These are phyloP conservation scores for Saccharomyces hybrid DNA, from an alignment of 1,139 yeast species.

Conservation along the genomic window DNA sequence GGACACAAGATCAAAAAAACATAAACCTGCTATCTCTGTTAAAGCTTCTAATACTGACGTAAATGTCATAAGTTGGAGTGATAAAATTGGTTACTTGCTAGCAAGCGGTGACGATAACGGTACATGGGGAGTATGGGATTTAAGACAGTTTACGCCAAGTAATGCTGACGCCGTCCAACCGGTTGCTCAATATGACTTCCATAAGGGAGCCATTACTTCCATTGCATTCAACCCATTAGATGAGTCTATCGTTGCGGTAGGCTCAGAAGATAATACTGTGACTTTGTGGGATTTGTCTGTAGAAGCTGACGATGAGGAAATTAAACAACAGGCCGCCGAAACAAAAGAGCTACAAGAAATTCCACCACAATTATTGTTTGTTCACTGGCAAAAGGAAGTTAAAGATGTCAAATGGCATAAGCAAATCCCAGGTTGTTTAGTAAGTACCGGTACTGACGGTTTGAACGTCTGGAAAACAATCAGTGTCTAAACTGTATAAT, in stretches of 20 bases:
- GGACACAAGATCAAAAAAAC: constrained; percentile 94
- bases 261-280: constrained; percentile 93
- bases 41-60: constrained; percentile 80
- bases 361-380: constrained; percentile 93
- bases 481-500: constrained; percentile 49
- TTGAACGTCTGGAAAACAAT: constrained; percentile 94
- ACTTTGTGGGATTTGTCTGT: constrained; percentile 96
- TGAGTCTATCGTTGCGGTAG: constrained; percentile 91
- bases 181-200: constrained; percentile 92
- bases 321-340: constrained; percentile 62
- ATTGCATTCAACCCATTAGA: constrained; percentile 93
- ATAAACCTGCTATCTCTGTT: constrained; percentile 82
- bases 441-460: constrained; percentile 94
- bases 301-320: constrained; percentile 94
- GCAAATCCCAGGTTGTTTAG: constrained; percentile 93
- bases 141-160: constrained; percentile 68
- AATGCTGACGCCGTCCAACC: constrained; percentile 51
- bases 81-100: constrained; percentile 72
- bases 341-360: constrained; percentile 76
- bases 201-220: constrained; percentile 85
- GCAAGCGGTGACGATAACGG: constrained; percentile 99
- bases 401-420: constrained; percentile 97
- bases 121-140: constrained; percentile 96
- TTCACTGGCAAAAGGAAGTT: constrained; percentile 97
- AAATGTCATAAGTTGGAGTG: constrained; percentile 94